Base-by-base conservation (phyloP, 305 asterid species). In the Fraxinus velutina region DNA sequence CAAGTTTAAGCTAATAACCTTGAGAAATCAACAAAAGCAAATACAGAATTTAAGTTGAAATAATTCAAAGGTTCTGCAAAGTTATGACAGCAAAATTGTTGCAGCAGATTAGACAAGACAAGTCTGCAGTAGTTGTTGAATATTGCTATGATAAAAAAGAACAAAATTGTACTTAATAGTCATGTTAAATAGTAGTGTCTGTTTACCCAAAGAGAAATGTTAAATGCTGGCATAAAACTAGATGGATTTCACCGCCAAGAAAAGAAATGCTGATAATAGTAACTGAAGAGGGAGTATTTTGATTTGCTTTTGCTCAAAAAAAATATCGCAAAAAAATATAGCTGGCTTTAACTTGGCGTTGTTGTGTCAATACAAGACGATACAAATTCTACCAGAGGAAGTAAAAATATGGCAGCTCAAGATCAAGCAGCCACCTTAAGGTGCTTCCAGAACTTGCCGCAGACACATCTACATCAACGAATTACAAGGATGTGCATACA, bases 351-450 rank as follows among this genome's bases (percentile, higher is more conserved):
- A 13, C 27, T 57, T 37, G 34, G 55, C 44, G 44, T 64, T 24
- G 37, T 33, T 73, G 29, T n/a, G 21, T 62, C 79, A 44, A 79
- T 81, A 83, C 36, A 81, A 57, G 68, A 77, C 13, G 47, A 79
- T 17, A 73, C 62, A 74, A 30, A 73, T 17, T 64, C 13, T 12
- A 66, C 36, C 39, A 32, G 71, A 36, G 50, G 76, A 42, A 44
- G 15, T 13, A 66, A 72, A 60, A 76, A 82, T 73, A 15, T 13
- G 44, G 72, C 72, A 62, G 72, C 29, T 62, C 33, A 62, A 68
- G 68, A 52, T 64, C 21, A 66, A 32, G 72, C 47, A 72, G 71
- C 42, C 80, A 81, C 72, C 73, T 24, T 6, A 64, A 68, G 36
- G 77, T 77, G 62, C 27, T 74, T 36, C 22, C 71, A 70, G 57